These are phyloP conservation scores for Coprinellus micaceus DNA, from an alignment of 768 basidiomycete species.

Conservation along the genomic window DNA sequence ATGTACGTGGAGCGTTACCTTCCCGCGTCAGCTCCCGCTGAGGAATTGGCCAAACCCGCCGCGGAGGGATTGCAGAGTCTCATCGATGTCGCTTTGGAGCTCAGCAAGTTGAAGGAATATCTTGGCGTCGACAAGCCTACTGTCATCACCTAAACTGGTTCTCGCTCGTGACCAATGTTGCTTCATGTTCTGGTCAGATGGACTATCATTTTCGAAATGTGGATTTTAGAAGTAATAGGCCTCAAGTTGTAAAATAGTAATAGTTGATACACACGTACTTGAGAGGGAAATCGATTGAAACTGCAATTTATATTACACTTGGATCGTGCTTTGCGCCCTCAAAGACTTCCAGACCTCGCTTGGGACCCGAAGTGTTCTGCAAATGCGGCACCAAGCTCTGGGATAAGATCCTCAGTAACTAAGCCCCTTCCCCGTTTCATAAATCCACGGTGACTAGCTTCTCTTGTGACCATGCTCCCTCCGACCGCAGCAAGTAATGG, in stretches of 20 bases:
- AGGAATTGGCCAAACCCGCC: slow-evolving; percentile 69
- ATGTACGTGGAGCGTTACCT: slow-evolving; percentile 96
- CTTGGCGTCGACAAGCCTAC: slow-evolving; percentile 88
- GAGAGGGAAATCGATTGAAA: background rate
- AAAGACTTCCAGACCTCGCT: too few relatives aligned
- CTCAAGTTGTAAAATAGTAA: background rate
- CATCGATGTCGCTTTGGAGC: slow-evolving; percentile 89
- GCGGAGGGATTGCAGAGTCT: slow-evolving; percentile 90
- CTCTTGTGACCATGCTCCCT: slow-evolving; percentile 85
- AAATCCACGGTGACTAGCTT: slow-evolving; percentile 76
- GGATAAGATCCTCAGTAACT: slow-evolving; percentile 76
- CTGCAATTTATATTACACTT: background rate
- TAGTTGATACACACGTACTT: background rate
- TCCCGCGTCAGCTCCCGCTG: slow-evolving; percentile 60
- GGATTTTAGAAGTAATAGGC: slow-evolving; percentile 1
- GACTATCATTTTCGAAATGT: background rate
- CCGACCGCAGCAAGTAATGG: slow-evolving; percentile 84
- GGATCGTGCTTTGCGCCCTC: too few relatives aligned
- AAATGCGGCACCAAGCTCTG: slow-evolving; percentile 66
- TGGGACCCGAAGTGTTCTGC: slow-evolving; percentile 71
- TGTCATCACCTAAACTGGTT: slow-evolving; percentile 68
- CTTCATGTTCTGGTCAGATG: background rate
- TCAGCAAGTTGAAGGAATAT: slow-evolving; percentile 83
- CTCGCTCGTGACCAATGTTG: too few relatives aligned
- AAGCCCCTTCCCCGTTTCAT: slow-evolving; percentile 71